Evolutionary conservation across 805 yeast genomes (phyloP), one percentile per base, ranked within the genome.

Genomic region (Clavispora phyllophila): DNA sequence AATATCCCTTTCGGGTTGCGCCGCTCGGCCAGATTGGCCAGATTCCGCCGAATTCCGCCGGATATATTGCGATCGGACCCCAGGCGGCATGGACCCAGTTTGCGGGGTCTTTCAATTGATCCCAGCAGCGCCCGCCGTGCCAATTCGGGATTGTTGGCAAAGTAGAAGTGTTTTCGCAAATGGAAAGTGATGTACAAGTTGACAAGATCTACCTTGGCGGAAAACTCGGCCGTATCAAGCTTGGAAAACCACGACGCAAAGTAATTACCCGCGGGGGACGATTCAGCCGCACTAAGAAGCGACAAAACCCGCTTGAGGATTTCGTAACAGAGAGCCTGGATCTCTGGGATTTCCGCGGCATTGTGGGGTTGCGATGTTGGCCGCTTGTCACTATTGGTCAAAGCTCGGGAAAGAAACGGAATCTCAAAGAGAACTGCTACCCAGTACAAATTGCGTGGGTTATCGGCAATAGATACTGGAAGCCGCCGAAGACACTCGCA

Each of bases 131-230:
- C 37, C 7, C 48, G 26, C 9, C 55, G 38, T 15, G 46, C 41
- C 10, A 48, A 24, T 13, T 43, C 48, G 12, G 55, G 55, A 26
- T 53, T 63, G 46, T 65, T 57, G 40, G 67, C 62, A 44, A 56
- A 49, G 56, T 69, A 73, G 48, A 73, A 67, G 41, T 78, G 68
- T 45, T 79, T 70, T 32, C 81, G 75, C 42, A 90, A 66, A 36
- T 87, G 87, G 55, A 85, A 87, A 0, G 95, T 84, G 28, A 89
- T 74, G 61, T 84, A 88, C 18, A 87, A 68, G 54, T 89, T 90
- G 38, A 87, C 53, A 25, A 84, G 65, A 31, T 87, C 87, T 0
- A 88, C 75, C 50, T 82, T 81, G 2, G 60, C 54, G 9, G 60
- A 58, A 48, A 84, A 83, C 8, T 66, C 70, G 0, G 58, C 61